Percentiles rank a stretch among this genome's conserved stretches.
These are phyloP conservation scores for Lantana camara DNA, from an alignment of 257 asterid genomes.

Conservation along the genomic window DNA sequence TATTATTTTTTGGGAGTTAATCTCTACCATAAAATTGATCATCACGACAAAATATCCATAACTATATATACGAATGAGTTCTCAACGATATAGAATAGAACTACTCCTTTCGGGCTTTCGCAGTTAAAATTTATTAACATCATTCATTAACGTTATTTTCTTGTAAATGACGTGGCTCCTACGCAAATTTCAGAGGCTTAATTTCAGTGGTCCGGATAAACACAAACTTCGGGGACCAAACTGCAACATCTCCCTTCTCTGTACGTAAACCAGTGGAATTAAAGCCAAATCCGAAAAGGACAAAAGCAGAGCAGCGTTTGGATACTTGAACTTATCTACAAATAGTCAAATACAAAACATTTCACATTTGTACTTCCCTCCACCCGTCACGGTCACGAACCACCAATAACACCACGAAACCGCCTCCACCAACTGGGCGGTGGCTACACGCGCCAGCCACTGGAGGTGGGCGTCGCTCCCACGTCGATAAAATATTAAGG, in stretches of 20 bases:
- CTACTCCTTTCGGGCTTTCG: too few relatives aligned
- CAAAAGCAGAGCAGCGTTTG: neutral
- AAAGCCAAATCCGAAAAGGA: neutral
- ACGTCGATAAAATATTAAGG: neutral
- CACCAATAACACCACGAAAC: neutral
- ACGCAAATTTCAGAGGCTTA: neutral
- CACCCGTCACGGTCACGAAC: neutral
- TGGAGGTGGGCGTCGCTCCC: constrained; percentile 9
- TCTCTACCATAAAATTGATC: too few relatives aligned
- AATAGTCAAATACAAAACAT: neutral
- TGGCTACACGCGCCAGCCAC: constrained; percentile 40
- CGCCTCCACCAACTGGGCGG: constrained; percentile 26
- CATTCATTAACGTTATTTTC: too few relatives aligned
- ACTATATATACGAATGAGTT: too few relatives aligned
- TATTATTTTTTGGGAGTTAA: too few relatives aligned
- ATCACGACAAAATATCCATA: too few relatives aligned
- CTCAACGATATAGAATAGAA: too few relatives aligned
- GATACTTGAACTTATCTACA: constrained; percentile 4
- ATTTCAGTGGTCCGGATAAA: neutral
- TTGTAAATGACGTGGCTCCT: neutral
- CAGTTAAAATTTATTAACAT: too few relatives aligned
- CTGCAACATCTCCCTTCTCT: neutral
- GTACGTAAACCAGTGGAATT: neutral
- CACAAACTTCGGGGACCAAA: neutral
- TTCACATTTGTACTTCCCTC: too few relatives aligned